phyloP scores from a whole-genome alignment of 768 basidiomycete genomes.

The Postia placenta region DNA sequence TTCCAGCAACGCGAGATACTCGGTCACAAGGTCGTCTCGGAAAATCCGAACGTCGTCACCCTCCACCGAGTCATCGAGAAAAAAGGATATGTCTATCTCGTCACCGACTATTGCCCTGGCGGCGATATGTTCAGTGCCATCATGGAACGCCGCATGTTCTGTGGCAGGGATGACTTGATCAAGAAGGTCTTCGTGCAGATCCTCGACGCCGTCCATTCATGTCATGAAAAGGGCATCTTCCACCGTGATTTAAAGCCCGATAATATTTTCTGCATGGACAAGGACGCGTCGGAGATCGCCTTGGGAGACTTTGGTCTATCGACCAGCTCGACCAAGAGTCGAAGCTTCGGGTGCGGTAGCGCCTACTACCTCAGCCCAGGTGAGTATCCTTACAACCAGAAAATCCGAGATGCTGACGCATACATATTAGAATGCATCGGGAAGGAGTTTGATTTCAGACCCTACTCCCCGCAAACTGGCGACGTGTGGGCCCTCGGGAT shows the following conservation, averaged over 20 bases:
- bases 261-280: conserved; percentile 37
- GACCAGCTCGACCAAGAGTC: conserved; percentile 14
- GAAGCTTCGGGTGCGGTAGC: conserved; percentile 18
- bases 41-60: conserved; percentile 62
- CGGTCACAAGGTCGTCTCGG: conserved; percentile 46
- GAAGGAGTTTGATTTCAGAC: conserved; percentile 12
- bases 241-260: conserved; percentile 59
- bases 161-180: conserved; percentile 40
- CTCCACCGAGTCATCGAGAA: conserved; percentile 63
- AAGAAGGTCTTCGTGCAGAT: conserved; percentile 48
- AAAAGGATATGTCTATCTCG: conserved; percentile 59
- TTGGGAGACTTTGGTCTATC: conserved; percentile 40
- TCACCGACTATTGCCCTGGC: conserved; percentile 40
- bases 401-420: not conserved
- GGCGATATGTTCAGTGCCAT: conserved; percentile 45
- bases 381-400: conserved; percentile 6
- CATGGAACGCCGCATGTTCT: conserved; percentile 29
- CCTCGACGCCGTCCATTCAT: conserved; percentile 46
- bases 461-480: conserved; percentile 30
- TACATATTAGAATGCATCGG: conserved; percentile 20
- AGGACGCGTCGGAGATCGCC: conserved; percentile 32
- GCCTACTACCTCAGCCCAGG: conserved; percentile 23
- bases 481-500: conserved; percentile 36
- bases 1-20: conserved; percentile 51
- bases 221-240: conserved; percentile 43